Evolutionary conservation across 2,329 filamentous ascomycete species (phyloP).

Genomic region (Penicillium palitans): DNA sequence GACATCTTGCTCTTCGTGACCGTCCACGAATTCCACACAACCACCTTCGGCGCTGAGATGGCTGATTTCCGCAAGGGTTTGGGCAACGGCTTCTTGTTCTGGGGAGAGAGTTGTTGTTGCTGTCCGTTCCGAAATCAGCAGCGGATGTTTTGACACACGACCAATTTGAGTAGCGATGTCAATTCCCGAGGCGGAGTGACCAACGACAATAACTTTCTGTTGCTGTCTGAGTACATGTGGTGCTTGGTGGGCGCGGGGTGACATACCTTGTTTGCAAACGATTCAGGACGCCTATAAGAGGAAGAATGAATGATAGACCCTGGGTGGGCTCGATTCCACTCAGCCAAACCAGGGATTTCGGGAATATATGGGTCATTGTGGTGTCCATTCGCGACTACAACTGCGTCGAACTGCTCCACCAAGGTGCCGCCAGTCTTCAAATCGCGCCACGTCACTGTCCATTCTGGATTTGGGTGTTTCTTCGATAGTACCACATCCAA

Average conservation of each 20-base stretch:
- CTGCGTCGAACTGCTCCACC: constrained; percentile 5
- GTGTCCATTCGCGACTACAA: constrained; percentile 14
- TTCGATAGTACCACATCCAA: not conserved
- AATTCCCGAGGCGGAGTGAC: constrained; percentile 15
- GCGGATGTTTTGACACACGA: constrained; percentile 8
- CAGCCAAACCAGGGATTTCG: constrained; percentile 1
- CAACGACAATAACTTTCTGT: constrained; percentile 17
- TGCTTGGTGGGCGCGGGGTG: not conserved
- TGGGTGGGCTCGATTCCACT: constrained; percentile 6
- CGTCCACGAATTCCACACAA: constrained; percentile 4
- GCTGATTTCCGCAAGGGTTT: constrained; percentile 6
- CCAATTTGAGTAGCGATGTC: constrained; percentile 14
- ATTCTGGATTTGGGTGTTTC: not conserved
- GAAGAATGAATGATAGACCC: constrained; percentile 12
- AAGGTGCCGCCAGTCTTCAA: not conserved
- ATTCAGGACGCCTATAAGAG: constrained; percentile 5
- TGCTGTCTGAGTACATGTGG: not conserved
- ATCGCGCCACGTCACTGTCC: constrained; percentile 11
- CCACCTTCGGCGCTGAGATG: not conserved
- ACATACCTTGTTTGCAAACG: constrained; percentile 11
- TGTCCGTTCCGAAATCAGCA: constrained; percentile 13
- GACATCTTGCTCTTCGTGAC: constrained; percentile 5
- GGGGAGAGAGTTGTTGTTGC: constrained; percentile 6
- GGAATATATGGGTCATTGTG: constrained; percentile 15
- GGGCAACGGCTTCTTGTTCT: not conserved